A percentile compares a stretch with the other conserved stretches of the same genome.
phyloP scores from a whole-genome alignment of 768 basidiomycete species.

The Auriscalpium vulgare region DNA sequence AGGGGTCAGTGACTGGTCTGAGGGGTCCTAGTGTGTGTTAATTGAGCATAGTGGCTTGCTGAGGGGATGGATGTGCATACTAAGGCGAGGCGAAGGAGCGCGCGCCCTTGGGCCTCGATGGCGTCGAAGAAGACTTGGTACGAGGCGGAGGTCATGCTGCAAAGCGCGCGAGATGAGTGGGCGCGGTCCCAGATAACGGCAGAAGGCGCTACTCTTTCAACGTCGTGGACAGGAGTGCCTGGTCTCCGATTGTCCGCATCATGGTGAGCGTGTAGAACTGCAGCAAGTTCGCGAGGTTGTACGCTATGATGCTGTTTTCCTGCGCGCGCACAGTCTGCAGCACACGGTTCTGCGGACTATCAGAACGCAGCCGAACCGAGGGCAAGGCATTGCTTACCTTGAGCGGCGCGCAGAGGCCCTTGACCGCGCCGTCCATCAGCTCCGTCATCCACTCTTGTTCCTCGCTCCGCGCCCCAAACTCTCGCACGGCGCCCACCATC shows the following conservation, averaged over 20 bases:
- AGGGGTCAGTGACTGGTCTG: slow-evolving; percentile 65
- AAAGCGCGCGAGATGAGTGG: neutral
- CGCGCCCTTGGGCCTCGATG: slow-evolving; percentile 76
- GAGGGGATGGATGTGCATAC: slow-evolving; percentile 29
- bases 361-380: neutral
- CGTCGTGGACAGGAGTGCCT: slow-evolving; percentile 67
- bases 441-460: slow-evolving; percentile 77
- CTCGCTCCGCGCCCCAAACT: slow-evolving; percentile 34
- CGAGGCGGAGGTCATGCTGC: slow-evolving; percentile 71
- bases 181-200: neutral
- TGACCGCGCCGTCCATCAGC: slow-evolving; percentile 74
- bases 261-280: slow-evolving; percentile 94
- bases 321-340: slow-evolving; percentile 90
- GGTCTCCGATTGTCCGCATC: slow-evolving; percentile 83
- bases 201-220: slow-evolving; percentile 56
- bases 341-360: slow-evolving; percentile 58
- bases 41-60: neutral
- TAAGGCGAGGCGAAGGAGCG: slow-evolving; percentile 42
- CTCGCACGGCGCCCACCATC: slow-evolving; percentile 70
- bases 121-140: slow-evolving; percentile 85
- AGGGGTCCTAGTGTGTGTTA: slow-evolving; percentile 38
- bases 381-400: slow-evolving; percentile 43
- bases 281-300: slow-evolving; percentile 89
- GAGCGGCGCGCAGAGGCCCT: slow-evolving; percentile 81
- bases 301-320: slow-evolving; percentile 86